Percentiles rank a stretch among this genome's conserved stretches.
Evolutionary conservation across 83 land plant species (phyloP).

Genomic region (Diphasiastrum complanatum): DNA sequence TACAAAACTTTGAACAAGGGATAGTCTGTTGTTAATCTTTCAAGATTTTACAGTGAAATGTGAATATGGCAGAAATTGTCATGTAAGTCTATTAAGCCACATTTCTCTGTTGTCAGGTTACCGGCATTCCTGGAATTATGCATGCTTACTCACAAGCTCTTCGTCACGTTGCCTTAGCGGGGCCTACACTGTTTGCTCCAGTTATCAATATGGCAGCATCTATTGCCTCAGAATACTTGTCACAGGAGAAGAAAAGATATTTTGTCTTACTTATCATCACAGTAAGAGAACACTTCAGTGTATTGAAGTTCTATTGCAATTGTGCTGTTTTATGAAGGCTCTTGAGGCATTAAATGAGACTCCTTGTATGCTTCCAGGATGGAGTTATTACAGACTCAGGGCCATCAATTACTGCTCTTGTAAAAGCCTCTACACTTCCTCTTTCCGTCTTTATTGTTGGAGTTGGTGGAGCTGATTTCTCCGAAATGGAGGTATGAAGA

Average conservation of each 20-base stretch:
- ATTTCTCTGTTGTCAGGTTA: conserved; percentile 47
- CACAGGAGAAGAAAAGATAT: conserved; percentile 46
- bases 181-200: conserved; percentile 86
- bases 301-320: neutral
- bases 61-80: too few species aligned
- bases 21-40: too few species aligned
- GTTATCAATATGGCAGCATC: conserved; percentile 68
- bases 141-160: conserved; percentile 71
- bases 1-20: too few species aligned
- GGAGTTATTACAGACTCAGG: conserved; percentile 91
- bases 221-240: conserved; percentile 48
- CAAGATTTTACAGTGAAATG: too few species aligned
- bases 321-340: neutral
- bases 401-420: conserved; percentile 77
- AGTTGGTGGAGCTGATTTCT: conserved; percentile 94
- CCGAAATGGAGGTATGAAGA: conserved; percentile 91
- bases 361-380: conserved; percentile 40
- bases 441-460: conserved; percentile 91
- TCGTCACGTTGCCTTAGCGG: conserved; percentile 70
- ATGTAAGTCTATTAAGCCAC: too few species aligned
- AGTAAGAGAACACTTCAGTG: conserved; percentile 25
- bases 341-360: neutral
- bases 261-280: conserved; percentile 85
- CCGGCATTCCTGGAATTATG: conserved; percentile 70
- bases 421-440: conserved; percentile 77